These are phyloP conservation scores for Spergularia marina DNA, from an alignment of 148 eudicot genomes.

Conservation along the genomic window DNA sequence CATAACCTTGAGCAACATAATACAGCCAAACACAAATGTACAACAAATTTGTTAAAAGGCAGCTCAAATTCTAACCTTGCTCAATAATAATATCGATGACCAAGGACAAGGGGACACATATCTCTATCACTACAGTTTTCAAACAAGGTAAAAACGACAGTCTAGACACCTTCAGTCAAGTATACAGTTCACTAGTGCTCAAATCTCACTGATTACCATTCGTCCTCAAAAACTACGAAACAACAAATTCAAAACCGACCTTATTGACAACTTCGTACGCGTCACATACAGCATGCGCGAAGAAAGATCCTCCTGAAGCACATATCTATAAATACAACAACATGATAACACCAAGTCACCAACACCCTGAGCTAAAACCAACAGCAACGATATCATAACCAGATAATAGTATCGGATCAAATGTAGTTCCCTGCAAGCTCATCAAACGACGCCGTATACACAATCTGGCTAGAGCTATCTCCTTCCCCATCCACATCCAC, in stretches of 20 bases:
- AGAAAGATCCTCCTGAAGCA: constrained; percentile 67
- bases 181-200: neutral
- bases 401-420: constrained; percentile 72
- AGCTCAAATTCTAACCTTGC: constrained; percentile 55
- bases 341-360: constrained; percentile 74
- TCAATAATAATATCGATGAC: constrained; percentile 77
- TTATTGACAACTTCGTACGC: constrained; percentile 65
- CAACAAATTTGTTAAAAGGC: neutral
- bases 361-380: constrained; percentile 93
- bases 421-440: constrained; percentile 56
- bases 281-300: constrained; percentile 80
- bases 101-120: constrained; percentile 59
- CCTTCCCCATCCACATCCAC: constrained; percentile 56
- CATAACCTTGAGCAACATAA: neutral
- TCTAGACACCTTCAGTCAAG: constrained; percentile 57
- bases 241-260: constrained; percentile 35
- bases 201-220: neutral
- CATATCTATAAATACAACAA: constrained; percentile 73
- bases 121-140: constrained; percentile 49
- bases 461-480: constrained; percentile 38
- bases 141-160: constrained; percentile 82
- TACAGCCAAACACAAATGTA: neutral
- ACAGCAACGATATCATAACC: constrained; percentile 70
- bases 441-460: constrained; percentile 77
- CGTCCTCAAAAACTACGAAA: neutral